Base-by-base conservation (phyloP, 1,284 basidiomycete species). In the Malassezia furfur region DNA sequence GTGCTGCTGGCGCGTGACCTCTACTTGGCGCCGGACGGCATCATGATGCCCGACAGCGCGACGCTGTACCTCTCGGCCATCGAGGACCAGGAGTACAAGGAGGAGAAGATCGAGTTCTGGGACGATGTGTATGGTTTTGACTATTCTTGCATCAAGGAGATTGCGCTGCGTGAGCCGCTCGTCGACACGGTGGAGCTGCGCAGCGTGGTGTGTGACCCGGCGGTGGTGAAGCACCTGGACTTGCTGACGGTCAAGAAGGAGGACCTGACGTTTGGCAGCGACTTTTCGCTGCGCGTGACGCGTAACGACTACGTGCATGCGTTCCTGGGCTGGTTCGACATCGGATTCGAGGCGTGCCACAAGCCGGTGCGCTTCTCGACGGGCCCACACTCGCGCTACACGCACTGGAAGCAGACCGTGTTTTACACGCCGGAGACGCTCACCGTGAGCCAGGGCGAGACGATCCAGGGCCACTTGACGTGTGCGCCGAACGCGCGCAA, bases 311-410 rank as follows among this genome's bases (percentile, higher is more conserved):
- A 72, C 61, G 81, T 93, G 17, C 94, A 99, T 74, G 94, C 94
- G n/a, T 96, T 96, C 84, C 84, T 99, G 51, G 91, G 91, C 36
- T 99, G 94, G 94, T 98, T 99, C 78, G 94, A 99, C 77, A 87
- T 96, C 70, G 82, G 84, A 46, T 99, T 99, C 78, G 85, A 88
- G 56, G 91, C 88, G 74, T 91, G 90, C 61, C 94, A 98, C 80
- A 96, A 91, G 78, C 89, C 89, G 66, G 85, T 94, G 63, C 84
- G 85, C 70, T 74, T 74, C 58, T 65, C 63, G 10, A 74, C 72
- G 15, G 72, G 72, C 21, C 72, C 72, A 7, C 72, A 74, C 59
- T 65, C 64, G 43, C 59, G 68, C 2, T 74, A 73, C 63, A 74
- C 72, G n/a, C 72, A 74, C 62, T 74, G 72, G 72, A 74, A 74